These are phyloP conservation scores for Nicotiana noctiflora DNA, from an alignment of 257 asterid genomes.

Conservation along the genomic window DNA sequence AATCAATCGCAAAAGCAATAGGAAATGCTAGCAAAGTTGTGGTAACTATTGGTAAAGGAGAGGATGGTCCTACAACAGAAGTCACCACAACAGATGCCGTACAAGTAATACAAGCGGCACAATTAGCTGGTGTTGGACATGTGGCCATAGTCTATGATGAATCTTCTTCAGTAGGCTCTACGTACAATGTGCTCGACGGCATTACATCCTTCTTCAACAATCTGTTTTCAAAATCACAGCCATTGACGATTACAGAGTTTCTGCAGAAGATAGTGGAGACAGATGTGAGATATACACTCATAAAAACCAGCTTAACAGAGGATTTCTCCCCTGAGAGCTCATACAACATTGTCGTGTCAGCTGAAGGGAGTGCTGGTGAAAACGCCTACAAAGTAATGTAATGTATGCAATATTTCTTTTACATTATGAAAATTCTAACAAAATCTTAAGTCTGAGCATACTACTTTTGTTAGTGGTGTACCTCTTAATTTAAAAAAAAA, in stretches of 20 bases:
- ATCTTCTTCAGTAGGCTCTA: slow-evolving; percentile 33
- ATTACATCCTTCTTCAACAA: slow-evolving; percentile 72
- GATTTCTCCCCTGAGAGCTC: slow-evolving; percentile 77
- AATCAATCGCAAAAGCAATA: slow-evolving; percentile 80
- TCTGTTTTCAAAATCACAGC: slow-evolving; percentile 60
- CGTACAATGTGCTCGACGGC: slow-evolving; percentile 73
- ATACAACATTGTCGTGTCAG: slow-evolving; percentile 58
- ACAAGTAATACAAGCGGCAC: slow-evolving; percentile 73
- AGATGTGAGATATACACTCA: slow-evolving; percentile 71
- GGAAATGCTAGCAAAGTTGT: slow-evolving; percentile 96
- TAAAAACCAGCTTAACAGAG: slow-evolving; percentile 62
- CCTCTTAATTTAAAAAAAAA: too few species aligned
- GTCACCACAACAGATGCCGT: slow-evolving; percentile 67
- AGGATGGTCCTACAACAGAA: slow-evolving; percentile 59
- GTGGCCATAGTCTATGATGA: slow-evolving; percentile 75
- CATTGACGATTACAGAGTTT: slow-evolving; percentile 55
- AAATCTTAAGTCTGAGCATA: too few species aligned
- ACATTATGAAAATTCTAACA: background rate
- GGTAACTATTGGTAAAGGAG: slow-evolving; percentile 64
- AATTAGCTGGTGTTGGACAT: slow-evolving; percentile 78
- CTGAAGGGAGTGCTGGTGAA: slow-evolving; percentile 58
- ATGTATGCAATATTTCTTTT: slow-evolving; percentile 65
- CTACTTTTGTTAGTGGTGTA: too few species aligned
- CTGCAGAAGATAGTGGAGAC: slow-evolving; percentile 62
- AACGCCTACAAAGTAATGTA: slow-evolving; percentile 97